Conservation (phyloP, 768 basidiomycete genomes). For the Tricholoma saponaceum region DNA sequence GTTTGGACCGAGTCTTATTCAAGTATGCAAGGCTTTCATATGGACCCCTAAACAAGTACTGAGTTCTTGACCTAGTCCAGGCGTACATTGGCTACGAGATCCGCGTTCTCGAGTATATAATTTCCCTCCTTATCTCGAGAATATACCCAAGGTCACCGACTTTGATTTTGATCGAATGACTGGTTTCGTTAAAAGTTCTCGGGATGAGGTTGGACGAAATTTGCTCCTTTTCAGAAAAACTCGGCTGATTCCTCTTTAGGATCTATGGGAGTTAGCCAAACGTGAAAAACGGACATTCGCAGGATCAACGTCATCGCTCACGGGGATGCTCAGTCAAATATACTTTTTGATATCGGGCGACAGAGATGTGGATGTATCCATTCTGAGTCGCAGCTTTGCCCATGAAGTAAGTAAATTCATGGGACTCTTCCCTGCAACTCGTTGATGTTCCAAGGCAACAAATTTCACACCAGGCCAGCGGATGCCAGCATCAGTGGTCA, state of each 20-base stretch:
- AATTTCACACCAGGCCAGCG: slow-evolving; percentile 77
- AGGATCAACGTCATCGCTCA: slow-evolving; percentile 89
- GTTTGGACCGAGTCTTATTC: slow-evolving; percentile 63
- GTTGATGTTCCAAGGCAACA: slow-evolving; percentile 29
- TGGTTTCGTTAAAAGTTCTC: slow-evolving; percentile 74
- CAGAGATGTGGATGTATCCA: slow-evolving; percentile 57
- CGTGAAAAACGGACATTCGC: slow-evolving; percentile 57
- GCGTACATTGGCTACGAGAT: slow-evolving; percentile 87
- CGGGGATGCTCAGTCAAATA: slow-evolving; percentile 79
- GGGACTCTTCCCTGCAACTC: background rate
- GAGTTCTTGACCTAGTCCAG: slow-evolving; percentile 50
- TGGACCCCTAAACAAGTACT: background rate
- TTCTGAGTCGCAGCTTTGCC: slow-evolving; percentile 57
- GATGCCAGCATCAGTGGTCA: slow-evolving; percentile 65
- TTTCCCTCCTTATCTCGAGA: slow-evolving; percentile 67
- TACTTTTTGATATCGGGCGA: slow-evolving; percentile 83
- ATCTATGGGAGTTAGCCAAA: slow-evolving; percentile 59
- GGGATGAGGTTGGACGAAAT: slow-evolving; percentile 52
- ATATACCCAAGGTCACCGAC: slow-evolving; percentile 70
- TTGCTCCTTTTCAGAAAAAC: background rate
- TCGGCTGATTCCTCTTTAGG: slow-evolving; percentile 34
- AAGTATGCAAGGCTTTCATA: slow-evolving; percentile 20
- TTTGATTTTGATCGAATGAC: slow-evolving; percentile 82
- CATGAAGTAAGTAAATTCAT: slow-evolving; percentile 43
- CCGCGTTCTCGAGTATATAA: slow-evolving; percentile 84